Evolutionary conservation across 2,329 filamentous ascomycete species (phyloP), one percentile per base, ranked within the genome.

Genomic region (Colletotrichum cereale): DNA sequence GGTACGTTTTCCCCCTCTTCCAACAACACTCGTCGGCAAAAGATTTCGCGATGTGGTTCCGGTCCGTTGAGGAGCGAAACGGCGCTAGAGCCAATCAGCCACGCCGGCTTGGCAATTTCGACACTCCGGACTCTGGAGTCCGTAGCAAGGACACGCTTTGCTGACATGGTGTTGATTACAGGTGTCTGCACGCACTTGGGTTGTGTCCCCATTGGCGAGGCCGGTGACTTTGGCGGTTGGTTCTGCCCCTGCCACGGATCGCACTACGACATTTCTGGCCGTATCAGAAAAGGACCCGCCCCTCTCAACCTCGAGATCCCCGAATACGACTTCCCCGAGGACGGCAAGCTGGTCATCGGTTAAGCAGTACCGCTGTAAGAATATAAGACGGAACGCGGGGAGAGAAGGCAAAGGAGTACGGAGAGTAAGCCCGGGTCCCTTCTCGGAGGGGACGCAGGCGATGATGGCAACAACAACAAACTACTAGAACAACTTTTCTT

Each of bases 181-280:
- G 94, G 95, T 86, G 96, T 99, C 85, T 99, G 96, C 93, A 99
- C 96, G 80, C 96, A 99, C 86, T 88, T 99, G 82, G 96, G 96
- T 86, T 99, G 96, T 90, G 96, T 99, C 78, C 96, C 96, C 82
- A 99, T 99, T 80, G 96, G 97, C 80, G 96, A 99, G 88, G 94
- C 96, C 75, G 96, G 96, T 84, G 97, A 99, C 86, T 99, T 88
- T 80, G 96, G 96, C 83, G 96, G 96, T 82, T 99, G 96, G 96
- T 99, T 99, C 93, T 99, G 96, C 89, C 96, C 96, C 76, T 99
- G 96, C 93, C 96, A 99, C 90, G 96, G 96, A 85, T 98, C 95
- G 78, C 96, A 99, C 89, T 99, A 99, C 91, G 96, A 99, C 84
- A 98, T 99, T 84, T 98, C 95, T 75, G 96, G 96, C 84, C 95